Percentiles rank a stretch among this genome's conserved stretches.
Conservation (phyloP, 2,329 filamentous ascomycete genomes). For the Colletotrichum nymphaeae region DNA sequence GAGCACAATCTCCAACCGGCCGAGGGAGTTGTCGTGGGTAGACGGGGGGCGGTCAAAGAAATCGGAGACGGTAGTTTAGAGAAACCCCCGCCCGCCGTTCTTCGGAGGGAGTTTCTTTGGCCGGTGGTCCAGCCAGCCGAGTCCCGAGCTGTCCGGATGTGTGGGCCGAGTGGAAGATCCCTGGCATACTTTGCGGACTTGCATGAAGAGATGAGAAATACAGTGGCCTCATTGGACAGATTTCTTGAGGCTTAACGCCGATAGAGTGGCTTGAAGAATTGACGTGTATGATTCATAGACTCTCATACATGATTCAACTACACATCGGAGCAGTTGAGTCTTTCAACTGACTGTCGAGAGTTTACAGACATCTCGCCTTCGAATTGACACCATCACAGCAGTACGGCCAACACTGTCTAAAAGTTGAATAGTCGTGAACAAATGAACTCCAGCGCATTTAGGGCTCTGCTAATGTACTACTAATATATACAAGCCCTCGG, state of each 20-base stretch:
- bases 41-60: not conserved
- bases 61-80: not conserved
- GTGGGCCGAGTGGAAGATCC: constrained; percentile 13
- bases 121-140: constrained; percentile 17
- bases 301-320: not conserved
- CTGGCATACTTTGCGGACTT: not conserved
- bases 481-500: constrained; percentile 38
- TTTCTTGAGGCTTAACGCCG: constrained; percentile 4
- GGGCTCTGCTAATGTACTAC: constrained; percentile 38
- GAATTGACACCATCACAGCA: too few relatives aligned
- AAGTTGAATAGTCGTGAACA: constrained; percentile 10
- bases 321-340: not conserved
- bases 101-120: constrained; percentile 13
- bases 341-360: too few relatives aligned
- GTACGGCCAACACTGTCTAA: too few relatives aligned
- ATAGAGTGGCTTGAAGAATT: constrained; percentile 9
- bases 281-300: not conserved
- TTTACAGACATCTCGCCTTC: too few relatives aligned
- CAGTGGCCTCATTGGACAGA: constrained; percentile 3
- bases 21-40: not conserved
- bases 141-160: constrained; percentile 3
- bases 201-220: constrained; percentile 8
- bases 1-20: not conserved
- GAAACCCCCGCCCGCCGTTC: constrained; percentile 10
- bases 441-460: constrained; percentile 29